phyloP scores from a whole-genome alignment of 2,329 filamentous ascomycete species.

The Xylaria sp. region DNA sequence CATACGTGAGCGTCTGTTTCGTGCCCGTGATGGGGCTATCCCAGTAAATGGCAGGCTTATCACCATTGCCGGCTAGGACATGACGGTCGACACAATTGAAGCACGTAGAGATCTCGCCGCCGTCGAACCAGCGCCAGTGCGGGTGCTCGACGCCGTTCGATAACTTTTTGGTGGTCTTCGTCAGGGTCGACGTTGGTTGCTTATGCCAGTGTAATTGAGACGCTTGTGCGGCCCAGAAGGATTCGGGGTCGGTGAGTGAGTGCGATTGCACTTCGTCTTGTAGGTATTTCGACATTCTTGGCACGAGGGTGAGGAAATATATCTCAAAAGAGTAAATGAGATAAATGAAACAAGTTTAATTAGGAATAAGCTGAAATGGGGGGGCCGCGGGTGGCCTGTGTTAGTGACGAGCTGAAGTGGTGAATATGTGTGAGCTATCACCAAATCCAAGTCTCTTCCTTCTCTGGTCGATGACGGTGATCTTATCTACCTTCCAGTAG shows the following conservation, averaged over 20 bases:
- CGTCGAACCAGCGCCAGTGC: constrained; percentile 91
- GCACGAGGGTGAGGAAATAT: neutral
- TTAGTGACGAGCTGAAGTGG: constrained; percentile 10
- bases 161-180: constrained; percentile 71
- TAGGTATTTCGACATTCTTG: constrained; percentile 44
- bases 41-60: constrained; percentile 81
- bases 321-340: neutral
- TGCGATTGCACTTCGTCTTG: constrained; percentile 64
- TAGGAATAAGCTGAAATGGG: neutral
- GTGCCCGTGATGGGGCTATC: constrained; percentile 84
- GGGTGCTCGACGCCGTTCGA: constrained; percentile 71
- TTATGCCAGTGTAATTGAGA: constrained; percentile 83
- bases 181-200: constrained; percentile 72
- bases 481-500: neutral
- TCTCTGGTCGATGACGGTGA: neutral
- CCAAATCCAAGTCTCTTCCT: constrained; percentile 6
- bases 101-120: constrained; percentile 87
- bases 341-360: neutral
- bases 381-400: constrained; percentile 7
- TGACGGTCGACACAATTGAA: constrained; percentile 94
- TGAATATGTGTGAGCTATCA: neutral
- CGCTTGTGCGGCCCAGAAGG: constrained; percentile 82
- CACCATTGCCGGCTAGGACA: constrained; percentile 81
- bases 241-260: constrained; percentile 75
- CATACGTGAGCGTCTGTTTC: constrained; percentile 80